Evolutionary conservation across 345 rosid species (phyloP), one percentile per base, ranked within the genome.

Genomic region (Cardamine chenopodiifolia): DNA sequence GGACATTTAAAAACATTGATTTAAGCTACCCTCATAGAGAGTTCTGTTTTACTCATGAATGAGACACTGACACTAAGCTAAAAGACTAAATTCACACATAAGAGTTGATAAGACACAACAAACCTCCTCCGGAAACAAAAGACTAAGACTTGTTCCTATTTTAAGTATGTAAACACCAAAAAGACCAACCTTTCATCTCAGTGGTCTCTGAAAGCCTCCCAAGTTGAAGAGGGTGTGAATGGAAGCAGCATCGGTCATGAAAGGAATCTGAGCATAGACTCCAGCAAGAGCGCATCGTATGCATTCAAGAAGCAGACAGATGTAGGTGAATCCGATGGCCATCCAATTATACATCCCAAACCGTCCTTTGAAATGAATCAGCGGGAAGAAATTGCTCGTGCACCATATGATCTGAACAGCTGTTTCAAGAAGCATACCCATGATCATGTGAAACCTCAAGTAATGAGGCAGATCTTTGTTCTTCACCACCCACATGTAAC

Each of bases 381-480:
- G 72, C 6, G 98, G 97, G 68, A 87, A 71, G 60, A 94, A 86
- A 79, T 91, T 94, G 81, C 91, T 82, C 0, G 88, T 70, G 32
- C 77, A 80, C 95, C 91, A 91, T 12, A 87, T 50, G 26, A 89
- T 35, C 84, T 90, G 96, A 76, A 91, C 37, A 15, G 82, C 78
- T 11, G 87, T 89, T 71, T 94, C 97, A 39, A 93, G 37, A 56
- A 93, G 77, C 87, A 93, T 79, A 26, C 92, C 98, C 96, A 93
- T 87, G 95, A 91, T 89, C 80, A 93, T 59, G 74, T 93, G 96
- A 85, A 88, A 86, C 83, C 96, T 81, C 3, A 93, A 76, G 87
- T 82, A 91, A 76, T 89, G 98, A 74, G 98, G 95, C 79, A 80
- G 79, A 0, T 85, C 77, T 70, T 80, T 87, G 71, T 89, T 91